These are phyloP conservation scores for sweet orange (Citrus sinensis) DNA, from an alignment of 345 rosid genomes.

Conservation along the genomic window DVS_A1.0 CM039163.1:3555001-3555500, in stretches of 20 bases:
- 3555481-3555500: not conserved
- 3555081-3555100: too few species aligned
- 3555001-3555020: too few species aligned
- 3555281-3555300: not conserved
- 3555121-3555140: too few species aligned
- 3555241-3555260: not conserved
- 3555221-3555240: not conserved
- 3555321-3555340: not conserved
- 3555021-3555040: too few species aligned
- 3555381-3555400: not conserved
- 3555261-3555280: not conserved
- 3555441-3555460: not conserved
- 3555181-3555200: not conserved
- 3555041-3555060: too few species aligned
- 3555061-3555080: too few species aligned
- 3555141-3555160: too few species aligned
- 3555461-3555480: not conserved
- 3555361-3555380: not conserved
- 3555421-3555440: not conserved
- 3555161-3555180: not conserved
- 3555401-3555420: not conserved
- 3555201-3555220: not conserved
- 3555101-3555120: too few species aligned
- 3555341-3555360: not conserved
- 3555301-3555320: not conserved